phyloP scores from a whole-genome alignment of 306 rosid genomes.

The Prunus campanulata region DNA sequence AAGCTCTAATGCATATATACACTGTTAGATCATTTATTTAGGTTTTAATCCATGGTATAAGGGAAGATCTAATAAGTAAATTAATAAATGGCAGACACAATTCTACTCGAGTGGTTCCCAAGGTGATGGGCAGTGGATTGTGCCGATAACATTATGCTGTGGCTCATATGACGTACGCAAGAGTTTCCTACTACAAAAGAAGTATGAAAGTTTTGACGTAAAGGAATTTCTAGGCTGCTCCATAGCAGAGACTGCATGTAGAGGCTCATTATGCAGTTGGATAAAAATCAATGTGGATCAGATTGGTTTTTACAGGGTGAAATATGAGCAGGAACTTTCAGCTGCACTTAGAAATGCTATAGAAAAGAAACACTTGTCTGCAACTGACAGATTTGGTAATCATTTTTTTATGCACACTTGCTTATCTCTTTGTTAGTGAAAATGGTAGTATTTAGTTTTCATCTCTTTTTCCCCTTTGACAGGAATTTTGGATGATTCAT shows the following conservation, averaged over 20 bases:
- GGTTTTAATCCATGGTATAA: conserved; percentile 10
- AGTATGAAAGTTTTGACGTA: conserved; percentile 49
- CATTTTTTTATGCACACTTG: conserved; percentile 12
- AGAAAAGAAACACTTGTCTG: conserved; percentile 57
- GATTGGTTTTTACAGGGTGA: conserved; percentile 94
- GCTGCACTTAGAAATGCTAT: conserved; percentile 69
- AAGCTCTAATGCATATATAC: neutral
- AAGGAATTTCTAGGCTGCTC: conserved; percentile 22
- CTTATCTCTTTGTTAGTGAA: conserved; percentile 5
- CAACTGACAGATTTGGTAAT: conserved; percentile 81
- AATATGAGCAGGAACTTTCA: conserved; percentile 74
- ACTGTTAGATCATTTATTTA: neutral
- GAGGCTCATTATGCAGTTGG: conserved; percentile 39
- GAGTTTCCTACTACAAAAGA: conserved; percentile 59
- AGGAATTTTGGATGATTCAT: conserved; percentile 86
- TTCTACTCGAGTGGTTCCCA: conserved; percentile 72
- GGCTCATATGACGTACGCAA: conserved; percentile 66
- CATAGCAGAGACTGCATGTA: neutral
- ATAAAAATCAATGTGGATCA: conserved; percentile 88
- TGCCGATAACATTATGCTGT: conserved; percentile 65
- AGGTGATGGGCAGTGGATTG: conserved; percentile 87
- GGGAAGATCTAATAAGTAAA: neutral
- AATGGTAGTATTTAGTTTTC: conserved; percentile 12
- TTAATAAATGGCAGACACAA: conserved; percentile 57
- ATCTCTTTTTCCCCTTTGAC: conserved; percentile 27